Percentiles rank a stretch among this genome's conserved stretches.
Evolutionary conservation across 2,329 filamentous ascomycete genomes (phyloP).

Genomic region (Torrubiella hemipterigena): DNA sequence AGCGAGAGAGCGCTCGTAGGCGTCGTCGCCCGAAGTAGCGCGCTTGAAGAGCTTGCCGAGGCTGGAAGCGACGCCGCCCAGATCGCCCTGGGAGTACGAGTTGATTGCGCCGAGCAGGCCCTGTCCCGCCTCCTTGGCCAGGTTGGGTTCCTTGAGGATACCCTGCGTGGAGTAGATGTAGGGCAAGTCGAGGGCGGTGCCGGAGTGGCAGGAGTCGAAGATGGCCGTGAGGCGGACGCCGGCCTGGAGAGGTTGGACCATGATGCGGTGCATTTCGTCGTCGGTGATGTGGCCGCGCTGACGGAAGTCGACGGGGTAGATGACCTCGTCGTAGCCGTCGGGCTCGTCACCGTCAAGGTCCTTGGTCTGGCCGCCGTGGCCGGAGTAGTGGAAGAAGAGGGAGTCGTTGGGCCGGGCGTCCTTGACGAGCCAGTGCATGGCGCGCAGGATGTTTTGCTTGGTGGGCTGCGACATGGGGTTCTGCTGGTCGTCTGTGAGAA

Average conservation of each 20-base stretch:
- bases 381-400: slow-evolving; percentile 95
- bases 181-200: slow-evolving; percentile 52
- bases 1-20: slow-evolving; percentile 64
- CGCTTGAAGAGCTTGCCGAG: slow-evolving; percentile 83
- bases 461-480: slow-evolving; percentile 96
- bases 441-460: slow-evolving; percentile 86
- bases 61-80: slow-evolving; percentile 69
- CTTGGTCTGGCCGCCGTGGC: slow-evolving; percentile 71
- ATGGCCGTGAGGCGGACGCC: slow-evolving; percentile 51
- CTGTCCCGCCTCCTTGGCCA: slow-evolving; percentile 56
- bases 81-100: slow-evolving; percentile 56
- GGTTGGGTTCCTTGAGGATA: slow-evolving; percentile 55
- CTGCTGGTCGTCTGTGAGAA: slow-evolving; percentile 91
- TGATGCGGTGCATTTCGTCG: slow-evolving; percentile 70
- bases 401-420: slow-evolving; percentile 88
- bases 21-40: slow-evolving; percentile 69
- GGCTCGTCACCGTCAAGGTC: slow-evolving; percentile 72
- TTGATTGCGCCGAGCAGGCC: slow-evolving; percentile 48
- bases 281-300: slow-evolving; percentile 72
- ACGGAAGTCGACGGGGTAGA: slow-evolving; percentile 73
- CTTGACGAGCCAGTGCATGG: slow-evolving; percentile 97
- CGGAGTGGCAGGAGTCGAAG: slow-evolving; percentile 56
- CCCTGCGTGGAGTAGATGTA: slow-evolving; percentile 61
- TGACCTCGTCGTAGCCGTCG: slow-evolving; percentile 73
- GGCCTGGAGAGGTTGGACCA: slow-evolving; percentile 44